phyloP scores from a whole-genome alignment of 257 asterid species.

The Nicotiana tomentosiformis region DNA sequence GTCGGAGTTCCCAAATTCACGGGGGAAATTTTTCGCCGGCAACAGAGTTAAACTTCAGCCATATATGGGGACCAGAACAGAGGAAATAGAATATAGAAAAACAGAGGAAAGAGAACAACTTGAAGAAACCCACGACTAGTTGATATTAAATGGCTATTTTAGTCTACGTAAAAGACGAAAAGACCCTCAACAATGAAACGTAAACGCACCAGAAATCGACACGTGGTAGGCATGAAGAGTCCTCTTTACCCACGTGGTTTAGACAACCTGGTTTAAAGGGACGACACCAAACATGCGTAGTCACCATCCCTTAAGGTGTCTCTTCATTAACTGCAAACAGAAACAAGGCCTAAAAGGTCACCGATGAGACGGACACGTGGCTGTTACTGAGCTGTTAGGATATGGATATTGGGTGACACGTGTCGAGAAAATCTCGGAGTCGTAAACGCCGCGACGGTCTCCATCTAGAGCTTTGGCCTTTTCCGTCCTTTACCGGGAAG shows the following conservation, averaged over 20 bases:
- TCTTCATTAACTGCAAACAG: background rate
- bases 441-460: slow-evolving; percentile 8
- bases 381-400: background rate
- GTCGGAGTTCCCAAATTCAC: background rate
- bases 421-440: slow-evolving; percentile 1
- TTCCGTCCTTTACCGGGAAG: background rate
- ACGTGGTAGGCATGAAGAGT: slow-evolving; percentile 34
- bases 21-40: background rate
- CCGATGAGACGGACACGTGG: slow-evolving; percentile 20
- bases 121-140: background rate
- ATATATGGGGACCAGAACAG: background rate
- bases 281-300: slow-evolving; percentile 24
- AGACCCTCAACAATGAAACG: slow-evolving; percentile 27
- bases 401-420: slow-evolving; percentile 4
- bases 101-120: background rate
- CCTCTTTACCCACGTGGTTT: slow-evolving; percentile 46
- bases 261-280: slow-evolving; percentile 26
- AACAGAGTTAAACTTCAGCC: background rate
- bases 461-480: background rate
- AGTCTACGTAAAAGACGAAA: slow-evolving; percentile 28
- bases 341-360: background rate
- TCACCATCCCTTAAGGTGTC: background rate
- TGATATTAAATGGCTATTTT: background rate
- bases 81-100: background rate
- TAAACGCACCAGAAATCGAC: slow-evolving; percentile 18